These are phyloP conservation scores for Phytophthora kernoviae DNA, from an alignment of 352 stramenopile genomes.

Conservation along the genomic window DNA sequence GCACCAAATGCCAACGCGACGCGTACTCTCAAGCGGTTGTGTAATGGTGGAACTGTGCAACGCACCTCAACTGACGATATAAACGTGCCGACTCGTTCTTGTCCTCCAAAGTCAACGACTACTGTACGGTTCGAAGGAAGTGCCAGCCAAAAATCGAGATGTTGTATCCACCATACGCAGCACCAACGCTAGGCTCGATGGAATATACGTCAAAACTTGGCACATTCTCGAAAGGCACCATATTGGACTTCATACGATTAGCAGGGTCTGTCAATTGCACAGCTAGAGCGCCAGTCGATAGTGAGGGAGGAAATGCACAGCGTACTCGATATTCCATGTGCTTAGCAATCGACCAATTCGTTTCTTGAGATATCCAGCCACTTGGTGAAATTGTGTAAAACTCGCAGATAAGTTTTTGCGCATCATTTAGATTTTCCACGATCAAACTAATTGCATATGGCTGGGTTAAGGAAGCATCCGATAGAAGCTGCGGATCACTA, in stretches of 20 bases:
- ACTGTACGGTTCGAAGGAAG: conserved; percentile 19
- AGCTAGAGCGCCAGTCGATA: conserved; percentile 13
- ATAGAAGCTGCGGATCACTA: background rate
- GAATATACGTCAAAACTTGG: conserved; percentile 7
- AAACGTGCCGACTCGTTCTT: conserved; percentile 5
- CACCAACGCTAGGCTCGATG: conserved; percentile 10
- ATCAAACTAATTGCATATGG: background rate
- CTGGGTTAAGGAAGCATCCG: background rate
- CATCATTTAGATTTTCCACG: background rate
- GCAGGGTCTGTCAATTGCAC: conserved; percentile 7
- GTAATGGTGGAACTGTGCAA: conserved; percentile 15
- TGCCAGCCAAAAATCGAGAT: conserved; percentile 17
- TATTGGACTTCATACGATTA: conserved; percentile 15
- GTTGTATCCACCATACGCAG: conserved; percentile 24
- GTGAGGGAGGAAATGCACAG: background rate
- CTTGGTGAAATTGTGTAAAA: background rate
- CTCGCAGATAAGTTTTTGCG: background rate
- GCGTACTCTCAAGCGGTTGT: background rate
- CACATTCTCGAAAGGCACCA: conserved; percentile 21
- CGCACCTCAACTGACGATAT: conserved; percentile 18
- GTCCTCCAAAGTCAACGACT: conserved; percentile 19
- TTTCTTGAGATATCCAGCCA: background rate
- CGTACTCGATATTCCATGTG: background rate
- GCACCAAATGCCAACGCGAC: conserved; percentile 21
- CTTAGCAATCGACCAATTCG: background rate